Conservation (phyloP, 2,329 filamentous ascomycete genomes). For the Cladosporium halotolerans region DNA sequence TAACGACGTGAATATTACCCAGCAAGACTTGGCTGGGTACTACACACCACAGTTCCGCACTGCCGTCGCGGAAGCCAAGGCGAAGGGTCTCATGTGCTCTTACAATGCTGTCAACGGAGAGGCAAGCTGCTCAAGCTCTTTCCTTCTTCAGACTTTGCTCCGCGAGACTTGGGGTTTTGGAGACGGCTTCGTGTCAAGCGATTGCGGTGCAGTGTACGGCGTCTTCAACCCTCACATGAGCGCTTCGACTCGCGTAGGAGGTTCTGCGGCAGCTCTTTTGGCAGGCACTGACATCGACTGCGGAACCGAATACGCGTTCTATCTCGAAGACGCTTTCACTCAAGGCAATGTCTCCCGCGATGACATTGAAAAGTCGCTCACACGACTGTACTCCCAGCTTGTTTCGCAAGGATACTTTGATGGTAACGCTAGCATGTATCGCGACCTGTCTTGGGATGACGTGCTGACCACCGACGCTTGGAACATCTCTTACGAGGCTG, state of each 20-base stretch:
- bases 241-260: constrained; percentile 35
- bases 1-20: constrained; percentile 50
- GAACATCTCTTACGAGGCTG: constrained; percentile 40
- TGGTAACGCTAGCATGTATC: constrained; percentile 37
- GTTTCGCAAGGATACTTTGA: constrained; percentile 53
- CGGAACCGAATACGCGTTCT: constrained; percentile 38
- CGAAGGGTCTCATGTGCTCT: constrained; percentile 47
- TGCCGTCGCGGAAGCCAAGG: constrained; percentile 35
- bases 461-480: constrained; percentile 50
- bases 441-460: constrained; percentile 47
- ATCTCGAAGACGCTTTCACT: constrained; percentile 37
- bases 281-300: constrained; percentile 50
- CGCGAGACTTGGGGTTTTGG: constrained; percentile 58
- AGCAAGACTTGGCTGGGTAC: constrained; percentile 57
- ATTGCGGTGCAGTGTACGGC: constrained; percentile 56
- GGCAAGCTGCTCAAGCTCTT: constrained; percentile 54
- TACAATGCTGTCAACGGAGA: constrained; percentile 57
- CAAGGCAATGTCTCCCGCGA: constrained; percentile 38
- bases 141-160: constrained; percentile 55
- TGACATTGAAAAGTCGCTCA: constrained; percentile 43
- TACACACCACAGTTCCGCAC: constrained; percentile 58
- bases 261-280: constrained; percentile 41
- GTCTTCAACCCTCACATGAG: constrained; percentile 44
- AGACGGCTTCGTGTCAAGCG: constrained; percentile 49
- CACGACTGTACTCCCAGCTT: constrained; percentile 47